A percentile compares a stretch with the other conserved stretches of the same genome.
These are phyloP conservation scores for Achaetomium macrosporum DNA, from an alignment of 2,329 filamentous ascomycete species.

Conservation along the genomic window DNA sequence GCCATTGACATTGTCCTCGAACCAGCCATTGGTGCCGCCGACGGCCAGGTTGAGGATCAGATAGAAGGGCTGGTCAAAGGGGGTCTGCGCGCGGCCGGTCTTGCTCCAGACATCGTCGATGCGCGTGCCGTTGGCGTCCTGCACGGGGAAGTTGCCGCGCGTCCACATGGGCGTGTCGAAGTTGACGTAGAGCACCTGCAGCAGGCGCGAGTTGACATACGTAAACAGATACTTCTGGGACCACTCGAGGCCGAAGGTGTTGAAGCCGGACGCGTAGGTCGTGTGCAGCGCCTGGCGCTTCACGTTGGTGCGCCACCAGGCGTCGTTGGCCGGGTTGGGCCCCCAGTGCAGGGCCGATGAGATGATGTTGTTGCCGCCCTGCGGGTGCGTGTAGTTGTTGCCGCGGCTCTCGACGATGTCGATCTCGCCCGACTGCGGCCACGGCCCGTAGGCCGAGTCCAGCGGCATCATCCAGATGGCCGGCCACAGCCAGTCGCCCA, in stretches of 20 bases:
- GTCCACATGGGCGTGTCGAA: slow-evolving; percentile 64
- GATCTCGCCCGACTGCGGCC: slow-evolving; percentile 78
- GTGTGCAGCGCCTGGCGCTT: slow-evolving; percentile 70
- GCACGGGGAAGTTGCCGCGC: slow-evolving; percentile 60
- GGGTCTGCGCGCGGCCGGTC: slow-evolving; percentile 56
- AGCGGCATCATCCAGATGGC: slow-evolving; percentile 88
- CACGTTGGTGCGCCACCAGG: slow-evolving; percentile 77
- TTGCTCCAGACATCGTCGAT: slow-evolving; percentile 58
- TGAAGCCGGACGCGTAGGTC: slow-evolving; percentile 62
- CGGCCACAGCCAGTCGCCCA: slow-evolving; percentile 84
- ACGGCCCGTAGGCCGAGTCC: slow-evolving; percentile 64
- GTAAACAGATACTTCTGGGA: slow-evolving; percentile 84
- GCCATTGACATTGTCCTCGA: slow-evolving; percentile 60
- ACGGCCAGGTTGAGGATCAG: slow-evolving; percentile 72
- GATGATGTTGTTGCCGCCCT: slow-evolving; percentile 76
- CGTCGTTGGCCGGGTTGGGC: slow-evolving; percentile 64
- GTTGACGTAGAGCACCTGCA: slow-evolving; percentile 75
- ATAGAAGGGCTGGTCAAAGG: slow-evolving; percentile 72
- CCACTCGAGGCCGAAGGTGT: slow-evolving; percentile 81
- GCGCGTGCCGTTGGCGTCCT: slow-evolving; percentile 59
- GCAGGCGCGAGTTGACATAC: slow-evolving; percentile 72
- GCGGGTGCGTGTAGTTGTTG: slow-evolving; percentile 70
- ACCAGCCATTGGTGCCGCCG: slow-evolving; percentile 78
- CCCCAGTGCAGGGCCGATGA: slow-evolving; percentile 81
- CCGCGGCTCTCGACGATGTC: slow-evolving; percentile 77